Conservation (phyloP, 139 green algal genomes). For the Edaphochlamys debaryana region DNA sequence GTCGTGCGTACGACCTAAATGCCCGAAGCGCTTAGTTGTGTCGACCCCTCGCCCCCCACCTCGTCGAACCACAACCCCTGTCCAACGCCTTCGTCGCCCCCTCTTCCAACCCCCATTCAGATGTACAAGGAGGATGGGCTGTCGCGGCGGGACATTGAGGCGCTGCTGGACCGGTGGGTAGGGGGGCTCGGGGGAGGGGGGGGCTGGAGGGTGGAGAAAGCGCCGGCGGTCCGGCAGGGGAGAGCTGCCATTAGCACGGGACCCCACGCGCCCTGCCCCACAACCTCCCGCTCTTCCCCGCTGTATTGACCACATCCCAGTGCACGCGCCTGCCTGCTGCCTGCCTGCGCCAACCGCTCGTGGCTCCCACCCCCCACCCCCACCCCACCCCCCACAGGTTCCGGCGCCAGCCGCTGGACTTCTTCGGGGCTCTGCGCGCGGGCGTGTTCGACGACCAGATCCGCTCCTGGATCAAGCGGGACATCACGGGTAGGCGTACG, state of each 20-base stretch:
- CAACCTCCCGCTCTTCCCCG: too few species aligned
- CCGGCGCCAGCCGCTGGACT: slow-evolving; percentile 83
- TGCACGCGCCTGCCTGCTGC: neutral
- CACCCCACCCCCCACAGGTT: neutral
- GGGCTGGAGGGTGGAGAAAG: too few species aligned
- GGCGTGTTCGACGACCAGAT: slow-evolving; percentile 88
- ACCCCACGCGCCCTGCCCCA: too few species aligned
- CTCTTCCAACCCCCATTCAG: neutral
- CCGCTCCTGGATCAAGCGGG: slow-evolving; percentile 61
- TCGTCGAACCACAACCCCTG: too few species aligned
- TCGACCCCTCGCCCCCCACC: too few species aligned
- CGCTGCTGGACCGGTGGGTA: slow-evolving; percentile 73
- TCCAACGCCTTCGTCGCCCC: too few species aligned
- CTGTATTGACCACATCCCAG: too few species aligned
- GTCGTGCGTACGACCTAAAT: too few species aligned
- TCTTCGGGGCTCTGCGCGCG: slow-evolving; percentile 84
- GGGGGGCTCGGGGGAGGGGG: neutral
- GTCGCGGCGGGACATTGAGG: slow-evolving; percentile 69
- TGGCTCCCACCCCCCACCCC: neutral
- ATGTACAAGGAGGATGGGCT: slow-evolving; percentile 84
- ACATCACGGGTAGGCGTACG: slow-evolving; percentile 20
- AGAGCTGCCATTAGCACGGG: too few species aligned
- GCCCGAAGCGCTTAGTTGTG: too few species aligned
- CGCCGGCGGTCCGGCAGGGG: too few species aligned
- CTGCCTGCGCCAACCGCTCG: too few species aligned